Evolutionary conservation across 2,329 filamentous ascomycete species (phyloP).

Genomic region (Xylariaceae sp.): DNA sequence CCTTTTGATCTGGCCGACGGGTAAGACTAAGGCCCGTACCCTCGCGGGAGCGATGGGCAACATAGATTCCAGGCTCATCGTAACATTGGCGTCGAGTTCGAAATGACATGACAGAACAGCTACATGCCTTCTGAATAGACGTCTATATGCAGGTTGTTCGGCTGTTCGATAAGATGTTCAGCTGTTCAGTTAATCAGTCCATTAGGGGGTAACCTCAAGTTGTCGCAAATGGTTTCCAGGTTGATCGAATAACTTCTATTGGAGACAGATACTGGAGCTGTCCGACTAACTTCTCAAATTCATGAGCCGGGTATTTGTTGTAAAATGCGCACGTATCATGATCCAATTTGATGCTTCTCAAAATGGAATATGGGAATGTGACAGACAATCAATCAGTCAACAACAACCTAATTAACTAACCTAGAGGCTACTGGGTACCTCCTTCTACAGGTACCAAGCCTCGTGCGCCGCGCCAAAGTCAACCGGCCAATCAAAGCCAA

Average conservation of each 20-base stretch:
- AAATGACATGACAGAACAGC: slow-evolving; percentile 32
- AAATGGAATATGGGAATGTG: slow-evolving; percentile 10
- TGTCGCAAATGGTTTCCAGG: slow-evolving; percentile 17
- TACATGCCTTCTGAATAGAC: slow-evolving; percentile 27
- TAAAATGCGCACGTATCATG: slow-evolving; percentile 5
- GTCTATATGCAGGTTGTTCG: not conserved
- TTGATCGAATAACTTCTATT: slow-evolving; percentile 4
- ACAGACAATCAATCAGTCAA: not conserved
- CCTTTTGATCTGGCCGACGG: slow-evolving; percentile 82
- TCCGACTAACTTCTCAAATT: not conserved
- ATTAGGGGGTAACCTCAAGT: slow-evolving; percentile 3
- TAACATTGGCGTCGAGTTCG: slow-evolving; percentile 48
- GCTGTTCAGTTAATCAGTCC: slow-evolving; percentile 6
- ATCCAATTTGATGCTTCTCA: slow-evolving; percentile 6
- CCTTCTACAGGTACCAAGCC: slow-evolving; percentile 31
- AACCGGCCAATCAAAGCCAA: slow-evolving; percentile 17
- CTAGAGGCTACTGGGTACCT: no score
- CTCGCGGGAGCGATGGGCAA: slow-evolving; percentile 89
- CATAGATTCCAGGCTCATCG: slow-evolving; percentile 86
- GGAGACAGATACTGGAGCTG: not conserved
- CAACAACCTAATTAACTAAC: no score
- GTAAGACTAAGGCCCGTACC: slow-evolving; percentile 84
- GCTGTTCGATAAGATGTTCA: no score
- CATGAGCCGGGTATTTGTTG: not conserved
- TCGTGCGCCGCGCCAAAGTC: slow-evolving; percentile 21